These are phyloP conservation scores for Amanita rubescens DNA, from an alignment of 768 basidiomycete species.

Conservation along the genomic window DNA sequence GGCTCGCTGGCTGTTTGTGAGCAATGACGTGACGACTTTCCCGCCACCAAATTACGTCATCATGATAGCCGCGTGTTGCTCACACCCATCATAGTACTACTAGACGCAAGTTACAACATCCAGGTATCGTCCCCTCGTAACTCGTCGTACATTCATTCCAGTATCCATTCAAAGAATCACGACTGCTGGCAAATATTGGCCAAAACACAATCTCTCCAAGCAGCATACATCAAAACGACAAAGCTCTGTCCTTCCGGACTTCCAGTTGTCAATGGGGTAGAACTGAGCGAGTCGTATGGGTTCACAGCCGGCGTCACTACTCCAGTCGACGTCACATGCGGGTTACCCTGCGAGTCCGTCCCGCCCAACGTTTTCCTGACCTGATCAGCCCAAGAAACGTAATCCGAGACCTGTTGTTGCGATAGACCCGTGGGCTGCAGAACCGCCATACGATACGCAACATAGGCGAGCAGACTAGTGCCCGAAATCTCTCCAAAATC, in stretches of 20 bases:
- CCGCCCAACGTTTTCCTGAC: slow-evolving; percentile 22
- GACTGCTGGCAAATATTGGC: no score
- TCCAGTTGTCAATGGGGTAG: slow-evolving; percentile 41
- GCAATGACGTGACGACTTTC: slow-evolving; percentile 16
- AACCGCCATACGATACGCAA: no score
- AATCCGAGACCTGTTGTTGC: slow-evolving; percentile 22
- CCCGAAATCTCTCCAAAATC: no score
- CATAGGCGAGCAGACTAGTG: no score
- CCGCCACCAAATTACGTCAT: slow-evolving; percentile 11
- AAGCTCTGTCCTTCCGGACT: slow-evolving; percentile 81
- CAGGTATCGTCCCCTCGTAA: no score
- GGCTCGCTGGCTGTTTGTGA: not conserved
- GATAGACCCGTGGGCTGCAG: not conserved
- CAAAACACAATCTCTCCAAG: slow-evolving; percentile 67
- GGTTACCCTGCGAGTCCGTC: slow-evolving; percentile 10
- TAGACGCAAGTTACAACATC: no score
- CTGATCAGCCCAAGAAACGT: slow-evolving; percentile 19
- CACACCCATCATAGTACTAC: no score
- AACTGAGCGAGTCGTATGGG: slow-evolving; percentile 43
- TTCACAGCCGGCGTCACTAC: slow-evolving; percentile 74
- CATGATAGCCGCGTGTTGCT: no score
- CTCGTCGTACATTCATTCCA: no score
- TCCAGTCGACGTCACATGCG: slow-evolving; percentile 36
- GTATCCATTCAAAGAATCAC: no score
- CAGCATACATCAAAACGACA: slow-evolving; percentile 64